Evolutionary conservation across 2,329 filamentous ascomycete genomes (phyloP).

Genomic region (Grosmannia serpens): DNA sequence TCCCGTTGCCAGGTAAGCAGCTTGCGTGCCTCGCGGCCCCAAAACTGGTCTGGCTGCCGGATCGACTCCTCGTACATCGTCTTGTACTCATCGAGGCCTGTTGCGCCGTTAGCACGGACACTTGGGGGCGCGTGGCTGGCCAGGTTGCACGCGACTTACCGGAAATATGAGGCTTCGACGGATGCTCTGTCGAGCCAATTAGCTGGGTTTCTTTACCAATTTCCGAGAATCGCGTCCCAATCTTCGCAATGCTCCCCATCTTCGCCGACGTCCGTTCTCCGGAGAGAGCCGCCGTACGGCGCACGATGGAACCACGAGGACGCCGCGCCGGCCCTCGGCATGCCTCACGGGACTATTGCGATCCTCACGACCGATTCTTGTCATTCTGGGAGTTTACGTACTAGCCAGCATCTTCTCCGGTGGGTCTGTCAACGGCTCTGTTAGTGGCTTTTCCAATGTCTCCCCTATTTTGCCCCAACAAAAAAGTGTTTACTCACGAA

Average conservation of each 20-base stretch:
- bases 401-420: slow-evolving; percentile 57
- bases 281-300: too few species aligned
- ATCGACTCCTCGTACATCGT: slow-evolving; percentile 74
- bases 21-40: slow-evolving; percentile 75
- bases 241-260: background rate
- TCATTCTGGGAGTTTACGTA: slow-evolving; percentile 27
- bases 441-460: slow-evolving; percentile 6
- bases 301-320: background rate
- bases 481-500: slow-evolving; percentile 34
- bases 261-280: background rate
- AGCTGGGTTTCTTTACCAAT: slow-evolving; percentile 21
- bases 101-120: slow-evolving; percentile 14
- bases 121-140: background rate
- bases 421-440: slow-evolving; percentile 34
- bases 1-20: slow-evolving; percentile 83
- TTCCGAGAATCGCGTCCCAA: background rate
- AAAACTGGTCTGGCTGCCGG: slow-evolving; percentile 78
- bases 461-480: slow-evolving; percentile 6
- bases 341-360: background rate
- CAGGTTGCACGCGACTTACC: slow-evolving; percentile 32
- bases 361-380: background rate
- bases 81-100: slow-evolving; percentile 56
- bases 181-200: slow-evolving; percentile 44
- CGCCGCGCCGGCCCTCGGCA: background rate
- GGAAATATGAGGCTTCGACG: slow-evolving; percentile 54